A percentile compares a stretch with the other conserved stretches of the same genome.
These are phyloP conservation scores for Curvularia eragrostidis DNA, from an alignment of 2,329 filamentous ascomycete genomes.

Conservation along the genomic window DNA sequence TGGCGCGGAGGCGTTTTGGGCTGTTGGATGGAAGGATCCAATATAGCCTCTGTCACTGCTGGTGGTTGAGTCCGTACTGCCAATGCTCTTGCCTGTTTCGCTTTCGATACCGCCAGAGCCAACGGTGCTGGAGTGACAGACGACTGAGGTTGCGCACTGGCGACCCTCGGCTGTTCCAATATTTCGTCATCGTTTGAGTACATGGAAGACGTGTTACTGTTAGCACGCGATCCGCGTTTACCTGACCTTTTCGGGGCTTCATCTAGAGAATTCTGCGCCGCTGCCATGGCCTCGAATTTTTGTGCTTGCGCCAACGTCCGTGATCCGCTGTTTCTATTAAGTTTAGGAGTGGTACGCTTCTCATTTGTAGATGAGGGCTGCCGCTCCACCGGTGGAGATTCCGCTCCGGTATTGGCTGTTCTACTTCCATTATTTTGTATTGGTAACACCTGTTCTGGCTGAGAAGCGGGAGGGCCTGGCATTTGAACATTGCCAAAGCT, in stretches of 20 bases:
- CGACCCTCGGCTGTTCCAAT: neutral
- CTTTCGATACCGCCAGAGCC: conserved; percentile 4
- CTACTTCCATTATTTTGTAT: neutral
- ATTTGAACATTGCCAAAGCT: neutral
- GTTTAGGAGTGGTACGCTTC: conserved; percentile 31
- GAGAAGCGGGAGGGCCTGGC: neutral
- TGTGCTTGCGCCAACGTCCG: conserved; percentile 40
- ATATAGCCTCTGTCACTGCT: neutral
- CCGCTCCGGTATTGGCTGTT: neutral
- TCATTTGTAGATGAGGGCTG: conserved; percentile 12
- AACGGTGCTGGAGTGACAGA: conserved; percentile 12
- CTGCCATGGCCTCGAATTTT: conserved; percentile 39
- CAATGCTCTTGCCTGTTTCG: conserved; percentile 3
- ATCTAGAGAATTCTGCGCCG: conserved; percentile 14
- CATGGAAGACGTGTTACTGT: conserved; percentile 6
- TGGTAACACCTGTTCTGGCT: neutral
- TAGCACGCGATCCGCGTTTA: conserved; percentile 17
- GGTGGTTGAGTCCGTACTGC: neutral
- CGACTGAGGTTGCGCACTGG: conserved; percentile 1
- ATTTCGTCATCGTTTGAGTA: conserved; percentile 11
- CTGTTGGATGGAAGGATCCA: neutral
- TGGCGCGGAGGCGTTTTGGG: conserved; percentile 15
- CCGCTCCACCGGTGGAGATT: neutral
- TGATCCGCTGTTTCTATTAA: conserved; percentile 32
- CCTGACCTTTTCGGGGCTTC: neutral